Evolutionary conservation across 176 grass and related monocot genomes (phyloP).

Genomic region (Dendrocalamus sinicus): DNA sequence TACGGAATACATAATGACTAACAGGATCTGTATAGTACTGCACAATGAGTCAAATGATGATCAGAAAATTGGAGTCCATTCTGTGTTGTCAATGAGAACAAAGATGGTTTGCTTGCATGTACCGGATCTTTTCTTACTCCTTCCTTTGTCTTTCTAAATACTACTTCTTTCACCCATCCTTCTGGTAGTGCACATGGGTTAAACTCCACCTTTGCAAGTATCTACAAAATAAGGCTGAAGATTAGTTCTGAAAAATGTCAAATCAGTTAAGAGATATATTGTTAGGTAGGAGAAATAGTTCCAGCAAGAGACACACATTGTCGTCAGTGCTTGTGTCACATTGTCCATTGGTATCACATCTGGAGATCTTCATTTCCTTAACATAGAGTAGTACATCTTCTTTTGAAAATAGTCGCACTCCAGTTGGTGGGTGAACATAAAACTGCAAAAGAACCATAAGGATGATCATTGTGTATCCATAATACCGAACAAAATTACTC

Average conservation of each 20-base stretch:
- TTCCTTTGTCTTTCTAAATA: constrained; percentile 43
- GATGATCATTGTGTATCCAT: not conserved
- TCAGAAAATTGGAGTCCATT: not conserved
- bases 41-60: constrained; percentile 5
- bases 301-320: constrained; percentile 21
- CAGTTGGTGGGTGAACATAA: constrained; percentile 33
- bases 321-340: constrained; percentile 33
- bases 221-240: constrained; percentile 18
- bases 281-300: not conserved
- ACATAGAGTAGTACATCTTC: constrained; percentile 52
- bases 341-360: constrained; percentile 31
- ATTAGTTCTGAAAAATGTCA: not conserved
- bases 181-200: constrained; percentile 41
- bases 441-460: constrained; percentile 20
- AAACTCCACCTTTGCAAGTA: constrained; percentile 52
- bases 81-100: not conserved
- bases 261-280: not conserved
- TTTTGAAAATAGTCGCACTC: constrained; percentile 33
- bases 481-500: not conserved
- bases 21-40: constrained; percentile 59
- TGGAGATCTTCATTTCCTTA: constrained; percentile 27
- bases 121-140: constrained; percentile 54
- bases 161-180: constrained; percentile 53
- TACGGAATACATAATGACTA: constrained; percentile 46
- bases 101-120: constrained; percentile 2